These are phyloP conservation scores for Macrolepiota fuliginosa DNA, from an alignment of 768 basidiomycete species.

Conservation along the genomic window DNA sequence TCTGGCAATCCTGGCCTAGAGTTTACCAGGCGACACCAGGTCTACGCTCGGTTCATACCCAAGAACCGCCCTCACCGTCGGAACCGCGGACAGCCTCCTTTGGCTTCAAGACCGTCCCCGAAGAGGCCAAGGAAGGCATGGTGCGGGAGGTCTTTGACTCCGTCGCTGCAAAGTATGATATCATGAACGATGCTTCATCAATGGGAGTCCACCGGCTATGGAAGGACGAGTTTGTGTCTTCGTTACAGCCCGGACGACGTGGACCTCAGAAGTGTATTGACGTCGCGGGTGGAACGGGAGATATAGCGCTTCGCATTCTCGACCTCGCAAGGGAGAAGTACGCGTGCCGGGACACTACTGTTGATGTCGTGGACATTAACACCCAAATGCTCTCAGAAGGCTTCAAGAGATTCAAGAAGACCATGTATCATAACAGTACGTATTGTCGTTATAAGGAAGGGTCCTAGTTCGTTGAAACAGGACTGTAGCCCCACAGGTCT, in stretches of 20 bases:
- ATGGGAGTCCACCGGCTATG: conserved; percentile 94
- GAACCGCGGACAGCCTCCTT: conserved; percentile 72
- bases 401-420: conserved; percentile 85
- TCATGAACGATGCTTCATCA: conserved; percentile 99
- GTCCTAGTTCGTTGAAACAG: conserved; percentile 6
- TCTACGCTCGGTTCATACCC: conserved; percentile 12
- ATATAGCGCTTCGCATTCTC: conserved; percentile 92
- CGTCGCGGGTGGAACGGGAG: conserved; percentile 96
- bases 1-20: conserved; percentile 15
- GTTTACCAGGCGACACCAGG: conserved; percentile 22
- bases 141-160: conserved; percentile 95
- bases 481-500: conserved; percentile 79
- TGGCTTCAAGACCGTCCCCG: conserved; percentile 88
- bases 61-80: conserved; percentile 13
- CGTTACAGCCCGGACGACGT: conserved; percentile 71
- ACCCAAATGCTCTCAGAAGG: conserved; percentile 95
- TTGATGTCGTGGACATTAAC: conserved; percentile 93
- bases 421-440: conserved; percentile 97
- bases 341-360: conserved; percentile 84
- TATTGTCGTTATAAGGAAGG: conserved; percentile 10
- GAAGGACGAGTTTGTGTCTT: conserved; percentile 88
- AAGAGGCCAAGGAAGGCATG: conserved; percentile 82
- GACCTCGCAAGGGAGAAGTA: conserved; percentile 88
- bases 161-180: conserved; percentile 91
- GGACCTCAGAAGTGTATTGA: conserved; percentile 84